Base-by-base conservation (phyloP, 2,329 filamentous ascomycete genomes). In the Colletotrichum lupini region DNA sequence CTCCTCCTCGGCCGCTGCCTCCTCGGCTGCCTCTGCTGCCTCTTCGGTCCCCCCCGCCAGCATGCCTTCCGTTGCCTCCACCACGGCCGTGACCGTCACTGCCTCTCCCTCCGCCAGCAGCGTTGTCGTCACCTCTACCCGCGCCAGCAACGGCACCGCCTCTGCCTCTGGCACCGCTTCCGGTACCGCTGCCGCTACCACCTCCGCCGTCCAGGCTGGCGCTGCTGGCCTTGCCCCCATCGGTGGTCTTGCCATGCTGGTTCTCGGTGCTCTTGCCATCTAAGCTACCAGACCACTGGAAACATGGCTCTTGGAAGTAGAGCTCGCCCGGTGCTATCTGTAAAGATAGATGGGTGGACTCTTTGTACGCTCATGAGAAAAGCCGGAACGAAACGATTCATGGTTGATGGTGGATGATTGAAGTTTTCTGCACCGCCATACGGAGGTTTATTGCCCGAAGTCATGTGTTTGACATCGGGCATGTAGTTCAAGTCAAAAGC, bases 211-310 rank as follows among this genome's bases (percentile, higher is more conserved):
- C 59, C 72, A 58, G 52, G 74, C 72, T 28, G 74, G 74, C 19
- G 74, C 74, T 56, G 74, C 62, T 30, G 68, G 59, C 24, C 56
- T 72, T 24, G 67, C 67, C 42, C 68, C 73, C 42, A 19, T 75
- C 14, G 72, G 74, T 30, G 74, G 65, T n/a, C 55, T 74, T 9
- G 74, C 67, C 67, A 68, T 75, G 67, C 67, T 74, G 60, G 60
- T 62, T 52, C 63, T 74, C 52, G 74, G 49, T 65, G 74, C 74
- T 19, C 67, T 75, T 52, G 74, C 67, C n/a, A 65, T 75, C 56
- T 75, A 72, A 74, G 60, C 32, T 16, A 5, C 19, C 14, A 1
- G 8, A 14, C 8, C 4, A 26, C 2, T 11, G 16, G n/a, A 26
- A 1, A 24, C 19, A 4, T 7, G 42, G 42, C 19, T 49, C 19